Conservation (phyloP, 192 early-diverging fungal species). For the Coemansia sp. region DNA sequence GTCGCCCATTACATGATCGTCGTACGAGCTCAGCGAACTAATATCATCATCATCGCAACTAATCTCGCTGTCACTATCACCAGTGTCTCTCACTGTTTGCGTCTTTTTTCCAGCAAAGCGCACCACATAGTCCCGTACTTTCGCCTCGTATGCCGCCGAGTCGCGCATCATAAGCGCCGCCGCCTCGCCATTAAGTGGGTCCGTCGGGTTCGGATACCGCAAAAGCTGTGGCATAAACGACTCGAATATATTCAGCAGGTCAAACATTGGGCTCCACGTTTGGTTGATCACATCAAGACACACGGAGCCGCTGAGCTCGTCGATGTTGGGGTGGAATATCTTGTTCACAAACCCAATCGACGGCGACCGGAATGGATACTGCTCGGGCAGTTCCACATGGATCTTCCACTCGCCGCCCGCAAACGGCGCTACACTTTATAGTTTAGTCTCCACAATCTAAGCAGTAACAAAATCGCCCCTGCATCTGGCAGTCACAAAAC, state of each 20-base stretch:
- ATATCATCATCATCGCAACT: conserved; percentile 58
- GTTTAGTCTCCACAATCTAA: neutral
- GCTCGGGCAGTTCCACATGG: conserved; percentile 97
- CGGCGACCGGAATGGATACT: conserved; percentile 98
- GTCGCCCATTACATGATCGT: conserved; percentile 77
- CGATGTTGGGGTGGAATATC: conserved; percentile 99
- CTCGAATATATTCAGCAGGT: conserved; percentile 99
- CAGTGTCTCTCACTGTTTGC: conserved; percentile 25
- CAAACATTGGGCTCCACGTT: conserved; percentile 99
- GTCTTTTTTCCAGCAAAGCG: conserved; percentile 58
- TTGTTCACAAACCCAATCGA: conserved; percentile 99
- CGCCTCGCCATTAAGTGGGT: conserved; percentile 98
- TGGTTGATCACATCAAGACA: conserved; percentile 99
- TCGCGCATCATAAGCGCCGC: conserved; percentile 97
- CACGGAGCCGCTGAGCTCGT: conserved; percentile 98
- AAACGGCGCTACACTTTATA: conserved; percentile 78
- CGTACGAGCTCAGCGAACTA: conserved; percentile 80
- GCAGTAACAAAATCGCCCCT: neutral
- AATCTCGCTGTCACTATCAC: conserved; percentile 21
- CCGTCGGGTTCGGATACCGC: conserved; percentile 98
- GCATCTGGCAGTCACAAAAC: neutral
- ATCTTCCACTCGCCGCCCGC: conserved; percentile 94
- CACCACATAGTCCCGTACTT: conserved; percentile 82
- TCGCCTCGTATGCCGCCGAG: conserved; percentile 80
- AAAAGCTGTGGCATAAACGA: conserved; percentile 97